A percentile compares a stretch with the other conserved stretches of the same genome.
These are phyloP conservation scores for Apostasia ramifera DNA, from an alignment of 106 monocot species.

Conservation along the genomic window DNA sequence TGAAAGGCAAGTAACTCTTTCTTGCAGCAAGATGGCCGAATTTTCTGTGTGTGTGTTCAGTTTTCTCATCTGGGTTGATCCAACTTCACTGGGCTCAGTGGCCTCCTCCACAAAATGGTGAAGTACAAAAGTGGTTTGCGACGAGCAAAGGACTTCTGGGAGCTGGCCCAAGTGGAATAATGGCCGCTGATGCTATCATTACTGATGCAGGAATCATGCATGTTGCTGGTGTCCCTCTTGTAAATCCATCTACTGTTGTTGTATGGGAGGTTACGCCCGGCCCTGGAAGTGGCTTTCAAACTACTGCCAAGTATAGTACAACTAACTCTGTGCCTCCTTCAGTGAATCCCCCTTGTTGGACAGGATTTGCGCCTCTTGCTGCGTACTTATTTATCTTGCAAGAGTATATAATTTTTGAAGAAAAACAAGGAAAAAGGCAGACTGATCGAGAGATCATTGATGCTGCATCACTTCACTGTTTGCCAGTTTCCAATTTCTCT, in stretches of 20 bases:
- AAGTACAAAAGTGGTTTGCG: slow-evolving; percentile 70
- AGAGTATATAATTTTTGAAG: slow-evolving; percentile 69
- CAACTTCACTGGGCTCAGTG: slow-evolving; percentile 98
- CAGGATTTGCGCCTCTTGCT: slow-evolving; percentile 77
- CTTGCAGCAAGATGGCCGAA: slow-evolving; percentile 86
- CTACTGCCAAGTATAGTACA: slow-evolving; percentile 56
- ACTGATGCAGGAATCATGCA: slow-evolving; percentile 87
- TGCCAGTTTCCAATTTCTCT: slow-evolving; percentile 97
- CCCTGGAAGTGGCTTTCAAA: slow-evolving; percentile 81
- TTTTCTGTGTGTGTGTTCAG: slow-evolving; percentile 95
- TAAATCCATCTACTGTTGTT: slow-evolving; percentile 97
- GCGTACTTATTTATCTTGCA: slow-evolving; percentile 83
- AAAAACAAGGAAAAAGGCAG: slow-evolving; percentile 57
- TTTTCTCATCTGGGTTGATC: slow-evolving; percentile 95
- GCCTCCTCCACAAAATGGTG: slow-evolving; percentile 55
- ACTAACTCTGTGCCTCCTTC: slow-evolving; percentile 45
- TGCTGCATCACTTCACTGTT: slow-evolving; percentile 74
- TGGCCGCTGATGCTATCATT: slow-evolving; percentile 99
- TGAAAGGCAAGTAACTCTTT: slow-evolving; percentile 7
- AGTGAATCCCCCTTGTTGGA: slow-evolving; percentile 69
- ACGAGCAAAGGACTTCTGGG: slow-evolving; percentile 97
- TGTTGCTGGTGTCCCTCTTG: slow-evolving; percentile 97
- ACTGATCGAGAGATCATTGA: slow-evolving; percentile 56
- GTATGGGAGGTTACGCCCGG: slow-evolving; percentile 99
- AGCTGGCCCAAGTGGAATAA: slow-evolving; percentile 98